Percentiles rank a stretch among this genome's conserved stretches.
These are phyloP conservation scores for Simplicillium sp. DNA, from an alignment of 2,329 filamentous ascomycete genomes.

Conservation along the genomic window DNA sequence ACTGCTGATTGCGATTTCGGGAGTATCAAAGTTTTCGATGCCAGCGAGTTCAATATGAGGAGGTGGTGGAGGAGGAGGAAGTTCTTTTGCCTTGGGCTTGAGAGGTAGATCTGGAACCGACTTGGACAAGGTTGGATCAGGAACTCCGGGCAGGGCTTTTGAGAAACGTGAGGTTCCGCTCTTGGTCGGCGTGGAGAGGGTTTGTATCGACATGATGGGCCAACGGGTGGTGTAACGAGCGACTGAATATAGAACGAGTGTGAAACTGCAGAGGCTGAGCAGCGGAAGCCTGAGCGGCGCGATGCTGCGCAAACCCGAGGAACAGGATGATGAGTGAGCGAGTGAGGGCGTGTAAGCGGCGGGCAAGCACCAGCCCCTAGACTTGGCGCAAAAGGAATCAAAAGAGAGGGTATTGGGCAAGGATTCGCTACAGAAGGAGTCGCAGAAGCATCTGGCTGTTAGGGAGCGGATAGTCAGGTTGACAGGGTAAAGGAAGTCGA, in stretches of 20 bases:
- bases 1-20: conserved; percentile 6
- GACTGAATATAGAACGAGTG: too few relatives aligned
- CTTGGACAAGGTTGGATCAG: conserved; percentile 16
- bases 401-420: too few relatives aligned
- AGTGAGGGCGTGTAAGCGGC: neutral
- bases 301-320: too few relatives aligned
- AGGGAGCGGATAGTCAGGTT: too few relatives aligned
- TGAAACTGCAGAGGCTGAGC: too few relatives aligned
- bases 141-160: conserved; percentile 46
- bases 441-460: too few relatives aligned
- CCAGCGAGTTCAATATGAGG: conserved; percentile 8
- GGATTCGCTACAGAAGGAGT: too few relatives aligned
- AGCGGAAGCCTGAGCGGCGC: too few relatives aligned
- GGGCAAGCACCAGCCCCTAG: neutral
- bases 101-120: too few relatives aligned
- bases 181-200: conserved; percentile 19
- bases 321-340: neutral
- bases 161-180: conserved; percentile 45
- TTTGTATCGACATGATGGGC: conserved; percentile 9
- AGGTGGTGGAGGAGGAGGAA: conserved; percentile 15
- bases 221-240: too few relatives aligned
- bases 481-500: too few relatives aligned
- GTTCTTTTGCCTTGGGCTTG: neutral
- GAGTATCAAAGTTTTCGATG: conserved; percentile 11
- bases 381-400: too few relatives aligned